Evolutionary conservation across 2,329 filamentous ascomycete genomes (phyloP).

Genomic region (Epichloe hybrida): DNA sequence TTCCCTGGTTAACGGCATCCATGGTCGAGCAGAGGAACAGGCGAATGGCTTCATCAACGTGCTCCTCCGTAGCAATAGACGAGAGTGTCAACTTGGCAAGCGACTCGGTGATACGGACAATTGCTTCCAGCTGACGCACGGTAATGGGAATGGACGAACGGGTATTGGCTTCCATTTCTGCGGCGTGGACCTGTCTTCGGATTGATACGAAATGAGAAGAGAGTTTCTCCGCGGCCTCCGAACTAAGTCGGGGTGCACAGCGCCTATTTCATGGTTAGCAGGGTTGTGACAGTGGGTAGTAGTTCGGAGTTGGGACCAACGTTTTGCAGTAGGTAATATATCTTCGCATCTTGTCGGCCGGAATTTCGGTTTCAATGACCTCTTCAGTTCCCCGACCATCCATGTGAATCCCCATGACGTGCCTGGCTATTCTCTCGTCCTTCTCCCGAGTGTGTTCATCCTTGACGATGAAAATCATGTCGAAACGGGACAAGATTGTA

Average conservation of each 20-base stretch:
- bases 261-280: slow-evolving; percentile 41
- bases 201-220: slow-evolving; percentile 97
- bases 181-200: slow-evolving; percentile 80
- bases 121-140: slow-evolving; percentile 90
- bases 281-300: slow-evolving; percentile 20
- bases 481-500: slow-evolving; percentile 93
- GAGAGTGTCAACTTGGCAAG: slow-evolving; percentile 83
- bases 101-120: slow-evolving; percentile 92
- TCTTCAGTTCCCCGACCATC: slow-evolving; percentile 73
- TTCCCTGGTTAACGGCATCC: slow-evolving; percentile 90
- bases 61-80: slow-evolving; percentile 73
- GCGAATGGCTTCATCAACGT: slow-evolving; percentile 94
- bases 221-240: slow-evolving; percentile 87
- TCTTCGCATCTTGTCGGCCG: slow-evolving; percentile 92
- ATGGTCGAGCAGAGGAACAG: slow-evolving; percentile 94
- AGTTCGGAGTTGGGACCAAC: slow-evolving; percentile 51
- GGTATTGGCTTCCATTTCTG: slow-evolving; percentile 78
- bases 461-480: slow-evolving; percentile 98
- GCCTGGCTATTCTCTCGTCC: slow-evolving; percentile 86
- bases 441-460: slow-evolving; percentile 84
- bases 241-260: slow-evolving; percentile 80
- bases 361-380: slow-evolving; percentile 72
- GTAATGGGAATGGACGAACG: slow-evolving; percentile 95
- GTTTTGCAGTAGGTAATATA: slow-evolving; percentile 97
- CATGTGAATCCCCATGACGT: slow-evolving; percentile 98